Evolutionary conservation across 164 flowering plant genomes (phyloP), one percentile per base, ranked within the genome.

Genomic region (Berberis vulgaris): DNA sequence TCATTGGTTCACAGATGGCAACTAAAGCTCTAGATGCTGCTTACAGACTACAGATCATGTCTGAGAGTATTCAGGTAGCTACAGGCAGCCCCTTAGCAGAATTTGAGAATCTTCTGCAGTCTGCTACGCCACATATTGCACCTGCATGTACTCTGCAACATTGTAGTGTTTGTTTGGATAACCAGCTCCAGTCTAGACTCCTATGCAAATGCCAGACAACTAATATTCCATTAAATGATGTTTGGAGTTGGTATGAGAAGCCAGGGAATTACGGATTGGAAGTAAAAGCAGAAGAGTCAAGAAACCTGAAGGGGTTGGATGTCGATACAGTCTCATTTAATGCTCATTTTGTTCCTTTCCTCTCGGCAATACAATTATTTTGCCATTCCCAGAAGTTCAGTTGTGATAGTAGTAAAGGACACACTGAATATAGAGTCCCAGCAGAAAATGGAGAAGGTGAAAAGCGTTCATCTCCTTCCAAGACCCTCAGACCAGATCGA

Each of bases 181-280:
- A 77, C 62, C 71, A 60, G 65, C 49, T 60, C 38, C 5, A 45
- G 60, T 69, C 63, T 52, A 46, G 74, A 57, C 65, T 62, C 54
- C 67, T 77, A n/a, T 84, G 89, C 75, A 74, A 64, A 60, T 86
- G 82, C 67, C 77, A 81, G 70, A 73, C 49, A 57, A 82, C 84
- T 8, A 69, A 80, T 63, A 7, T 80, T 54, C 45, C 84, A 60
- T 66, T 89, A 73, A 70, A 73, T 62, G 70, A 74, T 70, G 65
- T 89, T 64, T 89, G 96, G 96, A 65, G 80, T 62, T 89, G 96
- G 92, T 89, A 86, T 71, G 90, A 89, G 66, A 76, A 77, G 69
- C 84, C 73, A 62, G 87, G 89, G 55, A 76, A 77, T 67, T 89
- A 78, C 69, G 96, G 96, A 1, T 65, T 89, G 67, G 85, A 85